Conservation (phyloP, 2,329 filamentous ascomycete species). For the Ophiognomonia clavigignenti-juglandacearum region DNA sequence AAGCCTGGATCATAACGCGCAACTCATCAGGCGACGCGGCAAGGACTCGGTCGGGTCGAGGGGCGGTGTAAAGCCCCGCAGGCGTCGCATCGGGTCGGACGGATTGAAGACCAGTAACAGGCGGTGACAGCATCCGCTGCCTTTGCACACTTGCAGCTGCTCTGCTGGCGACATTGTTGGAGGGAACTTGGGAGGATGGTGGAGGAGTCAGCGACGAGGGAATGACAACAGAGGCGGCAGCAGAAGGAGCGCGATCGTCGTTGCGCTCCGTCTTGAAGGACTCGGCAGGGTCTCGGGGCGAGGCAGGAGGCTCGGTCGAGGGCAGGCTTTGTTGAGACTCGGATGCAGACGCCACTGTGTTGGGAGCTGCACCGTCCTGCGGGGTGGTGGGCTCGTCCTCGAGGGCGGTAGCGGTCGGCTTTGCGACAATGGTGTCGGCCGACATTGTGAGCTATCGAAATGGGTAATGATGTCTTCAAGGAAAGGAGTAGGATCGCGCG, state of each 20-base stretch:
- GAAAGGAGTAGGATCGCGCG: background rate
- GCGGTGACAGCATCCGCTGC: slow-evolving; percentile 48
- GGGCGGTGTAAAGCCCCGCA: slow-evolving; percentile 38
- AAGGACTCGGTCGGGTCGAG: slow-evolving; percentile 44
- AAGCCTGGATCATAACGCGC: slow-evolving; percentile 49
- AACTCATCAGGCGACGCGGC: slow-evolving; percentile 52
- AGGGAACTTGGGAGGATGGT: slow-evolving; percentile 47
- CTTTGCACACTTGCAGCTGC: slow-evolving; percentile 38
- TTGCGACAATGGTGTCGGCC: slow-evolving; percentile 6
- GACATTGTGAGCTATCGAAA: slow-evolving; percentile 2
- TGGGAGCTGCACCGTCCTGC: slow-evolving; percentile 1
- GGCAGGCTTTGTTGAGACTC: slow-evolving; percentile 51
- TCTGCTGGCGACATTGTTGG: slow-evolving; percentile 23
- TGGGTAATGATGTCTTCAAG: background rate
- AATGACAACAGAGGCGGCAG: slow-evolving; percentile 37
- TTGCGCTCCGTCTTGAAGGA: slow-evolving; percentile 48
- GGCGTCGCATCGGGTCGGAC: slow-evolving; percentile 24
- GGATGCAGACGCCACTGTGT: slow-evolving; percentile 28
- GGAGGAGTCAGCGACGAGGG: slow-evolving; percentile 56
- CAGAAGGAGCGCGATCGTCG: slow-evolving; percentile 38
- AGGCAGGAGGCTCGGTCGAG: slow-evolving; percentile 51
- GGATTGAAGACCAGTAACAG: slow-evolving; percentile 39
- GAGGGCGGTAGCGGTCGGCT: slow-evolving; percentile 1
- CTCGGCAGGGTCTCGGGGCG: slow-evolving; percentile 40
- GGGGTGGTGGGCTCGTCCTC: slow-evolving; percentile 10